A percentile compares a stretch with the other conserved stretches of the same genome.
phyloP scores from a whole-genome alignment of 371 early-diverging fungal species.

The Blyttiomyces sp. region DNA sequence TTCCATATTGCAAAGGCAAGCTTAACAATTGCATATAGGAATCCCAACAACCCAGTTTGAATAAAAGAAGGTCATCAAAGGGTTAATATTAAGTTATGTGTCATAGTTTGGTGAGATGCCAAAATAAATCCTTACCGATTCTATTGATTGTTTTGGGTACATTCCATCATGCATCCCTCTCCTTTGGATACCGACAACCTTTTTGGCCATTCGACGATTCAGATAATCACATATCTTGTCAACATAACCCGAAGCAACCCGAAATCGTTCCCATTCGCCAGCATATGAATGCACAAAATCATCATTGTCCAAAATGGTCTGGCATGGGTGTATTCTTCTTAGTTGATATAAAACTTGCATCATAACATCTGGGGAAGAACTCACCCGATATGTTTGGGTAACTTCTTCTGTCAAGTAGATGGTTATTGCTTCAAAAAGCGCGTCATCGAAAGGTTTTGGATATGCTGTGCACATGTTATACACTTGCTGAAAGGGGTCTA shows the following conservation, averaged over 20 bases:
- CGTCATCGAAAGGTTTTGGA: conserved; percentile 69
- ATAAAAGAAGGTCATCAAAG: neutral
- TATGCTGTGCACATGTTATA: conserved; percentile 74
- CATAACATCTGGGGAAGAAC: neutral
- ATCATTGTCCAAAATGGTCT: conserved; percentile 54
- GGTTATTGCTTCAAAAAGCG: conserved; percentile 61
- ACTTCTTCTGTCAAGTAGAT: conserved; percentile 20
- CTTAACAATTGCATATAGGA: conserved; percentile 27
- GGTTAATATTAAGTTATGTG: neutral
- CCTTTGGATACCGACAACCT: conserved; percentile 18
- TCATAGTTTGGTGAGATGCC: neutral
- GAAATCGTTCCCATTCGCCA: conserved; percentile 66
- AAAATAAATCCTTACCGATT: conserved; percentile 52
- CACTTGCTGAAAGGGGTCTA: conserved; percentile 71
- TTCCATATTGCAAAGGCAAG: conserved; percentile 75
- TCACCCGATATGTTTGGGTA: conserved; percentile 7
- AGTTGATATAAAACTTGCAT: neutral
- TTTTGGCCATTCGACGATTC: conserved; percentile 52
- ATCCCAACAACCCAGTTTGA: neutral
- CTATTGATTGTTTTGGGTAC: conserved; percentile 56
- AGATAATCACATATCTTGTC: conserved; percentile 72
- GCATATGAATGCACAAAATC: conserved; percentile 74
- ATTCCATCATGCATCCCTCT: conserved; percentile 27
- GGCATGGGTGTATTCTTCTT: neutral
- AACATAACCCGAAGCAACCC: conserved; percentile 59